These are phyloP conservation scores for Helotiales sp. DNA, from an alignment of 2,329 filamentous ascomycete species.

Conservation along the genomic window DNA sequence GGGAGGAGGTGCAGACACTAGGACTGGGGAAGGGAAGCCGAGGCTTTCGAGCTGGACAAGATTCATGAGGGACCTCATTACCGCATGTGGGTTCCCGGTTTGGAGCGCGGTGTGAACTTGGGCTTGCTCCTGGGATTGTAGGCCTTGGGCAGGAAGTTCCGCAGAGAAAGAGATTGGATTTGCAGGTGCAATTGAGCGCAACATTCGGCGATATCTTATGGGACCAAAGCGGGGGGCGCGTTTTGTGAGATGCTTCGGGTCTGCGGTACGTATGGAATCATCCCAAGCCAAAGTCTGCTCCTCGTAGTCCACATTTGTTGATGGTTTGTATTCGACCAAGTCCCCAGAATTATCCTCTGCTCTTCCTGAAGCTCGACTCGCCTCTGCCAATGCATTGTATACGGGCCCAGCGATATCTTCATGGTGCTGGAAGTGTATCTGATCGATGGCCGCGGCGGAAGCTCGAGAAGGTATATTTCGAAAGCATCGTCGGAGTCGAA, in stretches of 20 bases:
- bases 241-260: too few relatives aligned
- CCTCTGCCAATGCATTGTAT: neutral
- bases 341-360: neutral
- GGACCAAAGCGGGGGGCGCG: neutral
- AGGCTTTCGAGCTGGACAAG: constrained; percentile 13
- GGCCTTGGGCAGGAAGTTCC: neutral
- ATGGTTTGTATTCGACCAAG: neutral
- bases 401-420: neutral
- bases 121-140: neutral
- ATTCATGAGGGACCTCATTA: constrained; percentile 14
- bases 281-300: too few relatives aligned
- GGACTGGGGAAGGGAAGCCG: constrained; percentile 32
- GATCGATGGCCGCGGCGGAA: neutral
- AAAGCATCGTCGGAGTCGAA: constrained; percentile 25
- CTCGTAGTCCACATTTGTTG: too few relatives aligned
- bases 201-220: neutral
- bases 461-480: neutral
- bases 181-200: neutral
- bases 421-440: neutral
- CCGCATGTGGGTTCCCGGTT: constrained; percentile 17
- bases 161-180: neutral
- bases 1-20: constrained; percentile 47
- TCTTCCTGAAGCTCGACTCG: neutral
- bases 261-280: too few relatives aligned
- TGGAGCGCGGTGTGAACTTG: constrained; percentile 12